Base-by-base conservation (phyloP, 495 filamentous ascomycete species). In the Penicillium crystallinum region DNA sequence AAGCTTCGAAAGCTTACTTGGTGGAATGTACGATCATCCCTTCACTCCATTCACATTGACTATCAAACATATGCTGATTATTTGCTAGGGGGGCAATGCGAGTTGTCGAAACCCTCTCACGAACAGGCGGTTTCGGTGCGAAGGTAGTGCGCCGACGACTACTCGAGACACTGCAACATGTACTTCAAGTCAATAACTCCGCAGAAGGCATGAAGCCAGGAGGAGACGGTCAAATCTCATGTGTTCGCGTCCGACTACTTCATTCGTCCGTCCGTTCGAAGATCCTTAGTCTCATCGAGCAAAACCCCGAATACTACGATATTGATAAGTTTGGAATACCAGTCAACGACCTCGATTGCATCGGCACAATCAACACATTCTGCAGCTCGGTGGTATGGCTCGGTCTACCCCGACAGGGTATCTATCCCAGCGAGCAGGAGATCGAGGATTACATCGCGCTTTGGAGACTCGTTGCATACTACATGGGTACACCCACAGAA, bases 91-190 rank as follows among this genome's bases (percentile, higher is more conserved):
- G 77, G 6, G 74, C 79, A 12, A 72, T 67, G 0, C 73, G 86
- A 14, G 79, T 91, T 2, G 86, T 87, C 29, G 86, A 92, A 62
- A 89, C 87, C 0, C 76, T 93, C 2, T 74, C 84, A 15, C 77
- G 88, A 15, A 95, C 89, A 11, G 88, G 89, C 14, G 89, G 89
- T 0, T 95, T 95, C 66, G 79, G 81, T 6, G 77, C 77, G 0
- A 79, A 84, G 55, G 81, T 86, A 6, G 86, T 88, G 3, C 78
- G 81, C 33, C 79, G 81, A 14, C 70, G 90, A 36, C 69, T 93
- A 33, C 83, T 87, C 40, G 86, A 91, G 66, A 90, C 88, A 2
- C 83, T 81, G 6, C 87, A 91, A 62, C 82, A 89, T 66, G 76
- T 87, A n/a, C 73, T 89, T 1, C 80, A 89, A 67, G 81, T 88